Percentiles rank a stretch among this genome's conserved stretches.
phyloP scores from a whole-genome alignment of 2,329 filamentous ascomycete genomes.

The Aspergillus spinulosporus region DNA sequence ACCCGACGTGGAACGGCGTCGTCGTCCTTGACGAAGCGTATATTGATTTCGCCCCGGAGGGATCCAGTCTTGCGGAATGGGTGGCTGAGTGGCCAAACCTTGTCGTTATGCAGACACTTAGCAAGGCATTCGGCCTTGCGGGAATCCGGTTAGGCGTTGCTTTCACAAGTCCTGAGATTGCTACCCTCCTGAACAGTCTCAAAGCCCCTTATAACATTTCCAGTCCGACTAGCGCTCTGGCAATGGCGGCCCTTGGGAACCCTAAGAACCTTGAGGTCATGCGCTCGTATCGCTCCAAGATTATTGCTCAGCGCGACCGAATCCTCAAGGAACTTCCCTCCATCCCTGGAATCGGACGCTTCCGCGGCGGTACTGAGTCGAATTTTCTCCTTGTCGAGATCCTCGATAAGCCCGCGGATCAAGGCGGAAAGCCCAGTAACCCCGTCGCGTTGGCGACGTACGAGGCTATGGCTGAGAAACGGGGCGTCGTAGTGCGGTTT shows the following conservation, averaged over 20 bases:
- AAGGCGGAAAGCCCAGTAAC: constrained; percentile 73
- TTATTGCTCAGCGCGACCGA: constrained; percentile 75
- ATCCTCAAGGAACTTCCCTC: constrained; percentile 70
- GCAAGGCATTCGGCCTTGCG: constrained; percentile 93
- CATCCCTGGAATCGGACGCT: constrained; percentile 74
- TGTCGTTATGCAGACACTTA: constrained; percentile 97
- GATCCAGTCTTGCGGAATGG: constrained; percentile 83
- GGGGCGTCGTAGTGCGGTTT: constrained; percentile 90
- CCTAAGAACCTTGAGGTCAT: constrained; percentile 70
- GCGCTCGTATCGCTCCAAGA: constrained; percentile 66
- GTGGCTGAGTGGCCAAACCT: constrained; percentile 91
- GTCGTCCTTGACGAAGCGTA: constrained; percentile 95
- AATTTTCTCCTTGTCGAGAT: constrained; percentile 95
- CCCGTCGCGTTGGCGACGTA: constrained; percentile 76
- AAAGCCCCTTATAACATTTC: constrained; percentile 97
- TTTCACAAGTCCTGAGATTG: constrained; percentile 74
- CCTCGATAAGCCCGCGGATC: constrained; percentile 59
- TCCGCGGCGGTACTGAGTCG: constrained; percentile 75
- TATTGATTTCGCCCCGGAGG: constrained; percentile 83
- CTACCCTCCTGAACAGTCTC: constrained; percentile 79
- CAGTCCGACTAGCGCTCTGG: constrained; percentile 80
- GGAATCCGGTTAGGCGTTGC: constrained; percentile 87
- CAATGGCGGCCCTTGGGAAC: constrained; percentile 66
- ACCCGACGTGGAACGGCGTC: constrained; percentile 92
- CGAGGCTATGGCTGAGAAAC: constrained; percentile 76